Base-by-base conservation (phyloP, 192 early-diverging fungal genomes). In the Umbelopsis sp. region DNA sequence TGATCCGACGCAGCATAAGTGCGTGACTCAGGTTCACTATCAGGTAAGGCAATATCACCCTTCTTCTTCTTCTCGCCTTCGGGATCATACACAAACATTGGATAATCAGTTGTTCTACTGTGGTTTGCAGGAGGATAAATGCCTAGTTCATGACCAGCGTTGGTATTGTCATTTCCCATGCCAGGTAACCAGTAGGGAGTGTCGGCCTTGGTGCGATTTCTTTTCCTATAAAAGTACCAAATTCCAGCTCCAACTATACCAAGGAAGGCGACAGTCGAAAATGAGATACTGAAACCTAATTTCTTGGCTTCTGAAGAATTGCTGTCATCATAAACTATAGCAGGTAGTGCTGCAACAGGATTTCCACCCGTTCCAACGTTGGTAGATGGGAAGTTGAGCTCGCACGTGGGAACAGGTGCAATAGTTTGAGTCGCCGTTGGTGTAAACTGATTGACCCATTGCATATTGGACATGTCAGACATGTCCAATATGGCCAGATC, bases 1-100 rank as follows among this genome's bases (percentile, higher is more conserved):
- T 72, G 49, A 49, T 73, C 76, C 0, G 76, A 69, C 41, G 76
- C 68, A 21, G 76, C 53, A 24, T 77, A 77, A 11, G 76, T 77
- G 10, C 69, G 72, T n/a, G 72, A 34, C 25, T 53, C 62, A 0
- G 51, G 31, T 5, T 26, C 34, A 9, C 31, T 2, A 21, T 43
- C 45, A 21, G 36, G 65, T 14, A 62, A 31, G 11, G 56, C 56
- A 7, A 62, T 62, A 2, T 67, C 38, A n/a, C 41, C 47, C 32
- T 34, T 43, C 34, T 56, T 53, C 22, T 59, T 51, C 25, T 49
- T 68, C 21, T 72, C 73, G 25, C 68, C 50, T 21, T 72, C 45
- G 11, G 66, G 52, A 17, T 68, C 44, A 52, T 72, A 69, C 9
- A 69, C 71, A 67, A 73, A 73, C 51, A 71, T 44, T 10, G 67